Conservation (phyloP, 129 eudicot species). For the Mikania micrantha region DNA sequence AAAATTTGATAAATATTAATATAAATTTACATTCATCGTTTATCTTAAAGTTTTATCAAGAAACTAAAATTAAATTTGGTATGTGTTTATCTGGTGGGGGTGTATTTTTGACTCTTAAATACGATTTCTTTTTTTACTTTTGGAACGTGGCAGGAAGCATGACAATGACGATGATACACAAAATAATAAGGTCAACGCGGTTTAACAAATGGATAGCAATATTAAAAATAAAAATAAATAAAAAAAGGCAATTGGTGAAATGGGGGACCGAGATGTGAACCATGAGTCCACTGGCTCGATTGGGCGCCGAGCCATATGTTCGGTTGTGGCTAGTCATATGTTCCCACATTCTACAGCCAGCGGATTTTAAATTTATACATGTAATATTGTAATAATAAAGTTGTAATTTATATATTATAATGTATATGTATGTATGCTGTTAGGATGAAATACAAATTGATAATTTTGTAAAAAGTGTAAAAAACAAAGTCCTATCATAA, state of each 20-base stretch:
- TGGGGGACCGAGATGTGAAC: neutral
- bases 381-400: no score
- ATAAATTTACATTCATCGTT: neutral
- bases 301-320: no score
- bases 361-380: no score
- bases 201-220: neutral
- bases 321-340: no score
- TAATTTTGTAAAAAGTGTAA: no score
- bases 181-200: neutral
- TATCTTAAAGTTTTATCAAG: neutral
- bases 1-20: no score
- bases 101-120: slow-evolving; percentile 12
- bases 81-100: neutral
- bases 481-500: no score
- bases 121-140: neutral
- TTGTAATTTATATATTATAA: no score
- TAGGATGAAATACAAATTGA: no score
- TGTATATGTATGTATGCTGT: no score
- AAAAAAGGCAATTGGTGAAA: neutral
- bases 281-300: neutral
- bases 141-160: neutral
- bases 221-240: neutral
- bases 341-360: no score
- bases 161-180: neutral
- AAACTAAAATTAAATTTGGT: neutral